Evolutionary conservation across 352 stramenopile genomes (phyloP).

Genomic region (Globisporangium abappressorium): DNA sequence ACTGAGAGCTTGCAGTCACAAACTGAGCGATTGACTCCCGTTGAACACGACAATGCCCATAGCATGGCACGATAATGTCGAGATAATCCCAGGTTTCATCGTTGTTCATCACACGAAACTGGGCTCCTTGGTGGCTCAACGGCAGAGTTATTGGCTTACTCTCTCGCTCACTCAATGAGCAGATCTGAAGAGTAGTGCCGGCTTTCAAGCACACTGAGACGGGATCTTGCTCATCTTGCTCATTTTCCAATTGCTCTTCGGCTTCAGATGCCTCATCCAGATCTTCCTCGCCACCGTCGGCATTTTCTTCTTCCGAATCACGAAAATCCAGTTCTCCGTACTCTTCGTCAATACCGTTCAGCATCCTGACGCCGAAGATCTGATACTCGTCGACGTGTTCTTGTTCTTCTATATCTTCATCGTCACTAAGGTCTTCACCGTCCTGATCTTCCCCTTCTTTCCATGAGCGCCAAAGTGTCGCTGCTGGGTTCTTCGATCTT

Average conservation of each 20-base stretch:
- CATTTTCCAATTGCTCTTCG: not conserved
- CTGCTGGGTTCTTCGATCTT: constrained; percentile 9
- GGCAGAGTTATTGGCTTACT: not conserved
- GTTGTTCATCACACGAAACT: constrained; percentile 4
- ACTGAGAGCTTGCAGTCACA: not conserved
- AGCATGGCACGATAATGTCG: constrained; percentile 8
- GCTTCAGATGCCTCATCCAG: not conserved
- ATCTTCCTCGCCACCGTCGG: not conserved
- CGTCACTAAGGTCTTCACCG: not conserved
- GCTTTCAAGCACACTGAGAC: not conserved
- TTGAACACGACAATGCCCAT: constrained; percentile 6
- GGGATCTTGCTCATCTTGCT: not conserved
- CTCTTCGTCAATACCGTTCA: not conserved
- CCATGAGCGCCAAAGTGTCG: not conserved
- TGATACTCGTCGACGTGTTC: not conserved
- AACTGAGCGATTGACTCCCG: constrained; percentile 6
- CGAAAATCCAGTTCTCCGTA: constrained; percentile 3
- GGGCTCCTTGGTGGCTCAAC: not conserved
- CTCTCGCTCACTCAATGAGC: not conserved
- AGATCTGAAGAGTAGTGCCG: not conserved
- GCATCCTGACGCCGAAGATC: constrained; percentile 1
- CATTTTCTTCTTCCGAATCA: not conserved
- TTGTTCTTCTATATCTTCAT: not conserved
- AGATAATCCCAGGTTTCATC: constrained; percentile 2
- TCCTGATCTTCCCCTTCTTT: not conserved